phyloP scores from a whole-genome alignment of 2,329 filamentous ascomycete genomes.

The Colletotrichum kahawae region DNA sequence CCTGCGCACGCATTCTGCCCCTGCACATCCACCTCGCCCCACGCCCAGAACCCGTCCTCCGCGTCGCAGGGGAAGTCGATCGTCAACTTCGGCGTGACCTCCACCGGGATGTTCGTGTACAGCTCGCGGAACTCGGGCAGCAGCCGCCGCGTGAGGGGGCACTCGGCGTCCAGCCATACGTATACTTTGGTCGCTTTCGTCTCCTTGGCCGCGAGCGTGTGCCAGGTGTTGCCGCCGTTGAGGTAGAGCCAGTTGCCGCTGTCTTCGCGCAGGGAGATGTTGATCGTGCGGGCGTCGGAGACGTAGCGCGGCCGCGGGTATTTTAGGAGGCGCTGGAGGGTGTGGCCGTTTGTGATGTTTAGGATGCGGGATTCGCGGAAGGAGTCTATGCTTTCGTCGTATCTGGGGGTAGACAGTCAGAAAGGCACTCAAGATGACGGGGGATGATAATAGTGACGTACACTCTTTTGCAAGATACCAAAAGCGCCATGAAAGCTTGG shows the following conservation, averaged over 20 bases:
- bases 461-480: slow-evolving; percentile 20
- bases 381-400: slow-evolving; percentile 4
- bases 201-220: neutral
- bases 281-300: neutral
- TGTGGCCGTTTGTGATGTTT: slow-evolving; percentile 17
- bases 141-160: slow-evolving; percentile 18
- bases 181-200: neutral
- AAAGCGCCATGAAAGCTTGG: slow-evolving; percentile 8
- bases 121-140: slow-evolving; percentile 20
- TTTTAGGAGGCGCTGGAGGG: slow-evolving; percentile 10
- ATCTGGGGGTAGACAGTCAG: neutral
- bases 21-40: neutral
- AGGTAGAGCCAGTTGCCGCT: slow-evolving; percentile 20
- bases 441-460: too few relatives aligned
- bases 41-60: slow-evolving; percentile 21
- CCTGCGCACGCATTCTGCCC: neutral
- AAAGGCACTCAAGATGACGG: neutral
- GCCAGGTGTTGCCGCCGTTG: slow-evolving; percentile 10
- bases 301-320: neutral
- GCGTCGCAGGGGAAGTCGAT: slow-evolving; percentile 18
- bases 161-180: slow-evolving; percentile 23
- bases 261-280: slow-evolving; percentile 21
- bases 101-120: neutral
- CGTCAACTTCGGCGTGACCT: neutral
- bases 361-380: slow-evolving; percentile 7